These are phyloP conservation scores for Trichophyton verrucosum DNA, from an alignment of 2,329 filamentous ascomycete genomes.

Conservation along the genomic window DNA sequence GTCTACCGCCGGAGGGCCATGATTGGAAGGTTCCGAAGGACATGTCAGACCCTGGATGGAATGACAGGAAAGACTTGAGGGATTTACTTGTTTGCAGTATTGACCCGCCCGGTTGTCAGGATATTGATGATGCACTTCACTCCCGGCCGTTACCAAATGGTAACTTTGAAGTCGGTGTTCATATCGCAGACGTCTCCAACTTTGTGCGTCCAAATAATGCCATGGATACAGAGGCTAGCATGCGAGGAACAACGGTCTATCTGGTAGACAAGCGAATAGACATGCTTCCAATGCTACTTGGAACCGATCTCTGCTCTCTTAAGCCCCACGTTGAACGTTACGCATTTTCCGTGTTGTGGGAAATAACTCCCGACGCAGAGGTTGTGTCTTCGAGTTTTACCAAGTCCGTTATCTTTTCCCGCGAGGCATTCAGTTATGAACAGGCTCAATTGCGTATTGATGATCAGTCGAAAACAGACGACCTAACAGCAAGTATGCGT, in stretches of 20 bases:
- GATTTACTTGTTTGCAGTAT: conserved; percentile 90
- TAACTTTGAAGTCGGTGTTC: conserved; percentile 90
- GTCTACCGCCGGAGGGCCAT: conserved; percentile 79
- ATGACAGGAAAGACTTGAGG: conserved; percentile 68
- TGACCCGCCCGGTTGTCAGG: conserved; percentile 87
- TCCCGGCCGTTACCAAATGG: conserved; percentile 75
- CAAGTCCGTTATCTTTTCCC: conserved; percentile 93
- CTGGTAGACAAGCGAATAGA: conserved; percentile 98
- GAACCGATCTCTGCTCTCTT: conserved; percentile 88
- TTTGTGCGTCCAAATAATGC: conserved; percentile 95
- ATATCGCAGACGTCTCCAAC: conserved; percentile 98
- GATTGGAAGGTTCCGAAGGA: conserved; percentile 83
- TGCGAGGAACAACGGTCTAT: conserved; percentile 92
- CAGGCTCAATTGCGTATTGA: conserved; percentile 90
- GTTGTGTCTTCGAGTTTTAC: conserved; percentile 80
- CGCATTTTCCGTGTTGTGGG: conserved; percentile 78
- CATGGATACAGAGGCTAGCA: conserved; percentile 91
- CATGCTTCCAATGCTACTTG: conserved; percentile 93
- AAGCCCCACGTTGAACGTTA: conserved; percentile 96
- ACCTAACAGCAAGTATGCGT: conserved; percentile 81
- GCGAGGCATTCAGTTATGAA: conserved; percentile 96
- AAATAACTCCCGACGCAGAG: conserved; percentile 72
- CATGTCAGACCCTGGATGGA: conserved; percentile 74
- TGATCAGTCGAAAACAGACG: conserved; percentile 73
- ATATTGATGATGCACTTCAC: conserved; percentile 96